Evolutionary conservation across 345 rosid species (phyloP), one percentile per base, ranked within the genome.

Genomic region (Raphanus raphanistrum): DNA sequence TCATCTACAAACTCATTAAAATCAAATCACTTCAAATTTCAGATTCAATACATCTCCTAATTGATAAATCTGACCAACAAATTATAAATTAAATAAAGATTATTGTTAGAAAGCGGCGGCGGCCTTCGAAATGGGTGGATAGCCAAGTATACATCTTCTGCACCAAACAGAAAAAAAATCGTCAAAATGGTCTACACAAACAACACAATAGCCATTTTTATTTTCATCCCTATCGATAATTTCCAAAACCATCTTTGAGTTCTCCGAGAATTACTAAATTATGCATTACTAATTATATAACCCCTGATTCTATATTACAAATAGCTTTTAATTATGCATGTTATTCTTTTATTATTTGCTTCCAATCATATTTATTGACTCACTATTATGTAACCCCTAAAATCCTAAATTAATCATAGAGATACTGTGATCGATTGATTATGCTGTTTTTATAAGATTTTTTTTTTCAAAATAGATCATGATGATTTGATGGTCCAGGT

Each of bases 61-160:
- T 48, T n/a, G 54, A 43, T 12, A 43, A 48, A 48, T 13, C n/a
- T 48, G 54, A n/a, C 17, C 15, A n/a, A 48, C 13, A 10, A 77
- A 27, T 2, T 57, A 57, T 5, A 77, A 57, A 21, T 16, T 11
- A 48, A 58, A 17, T 9, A 13, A 29, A 61, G 21, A 32, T 6
- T 32, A 12, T 72, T 21, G 72, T 43, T 72, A 25, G 68, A 72
- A 66, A 66, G 62, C 28, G 78, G 73, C 54, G 54, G 16, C 69
- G 69, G 2, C 81, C 73, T 59, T 79, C 69, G 70, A 67, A 33
- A 67, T 60, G 11, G 72, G 25, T 66, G 68, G 41, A 66, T 65
- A 72, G 81, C 72, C 76, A 78, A 63, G 6, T 5, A 17, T 63
- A 31, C 48, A 33, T 71, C 71, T 43, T 43, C 12, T 13, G 54